Evolutionary conservation across 257 asterid species (phyloP).

Genomic region (Henckelia pumila): DNA sequence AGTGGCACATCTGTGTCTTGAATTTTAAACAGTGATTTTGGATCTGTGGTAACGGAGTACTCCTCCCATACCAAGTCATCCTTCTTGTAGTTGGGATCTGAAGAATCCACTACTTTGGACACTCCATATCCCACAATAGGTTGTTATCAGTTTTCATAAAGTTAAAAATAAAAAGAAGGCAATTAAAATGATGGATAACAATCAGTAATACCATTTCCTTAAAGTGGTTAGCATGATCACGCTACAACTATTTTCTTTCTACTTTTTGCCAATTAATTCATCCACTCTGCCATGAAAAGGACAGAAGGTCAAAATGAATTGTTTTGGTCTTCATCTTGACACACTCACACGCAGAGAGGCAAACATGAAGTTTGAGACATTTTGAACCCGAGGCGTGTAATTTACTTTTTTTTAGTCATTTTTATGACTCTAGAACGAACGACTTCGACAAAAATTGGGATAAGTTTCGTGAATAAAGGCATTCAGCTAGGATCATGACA

Average conservation of each 20-base stretch:
- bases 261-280: not conserved
- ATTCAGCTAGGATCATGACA: too few relatives aligned
- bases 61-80: constrained; percentile 46
- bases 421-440: too few relatives aligned
- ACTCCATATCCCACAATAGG: constrained; percentile 37
- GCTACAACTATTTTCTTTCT: not conserved
- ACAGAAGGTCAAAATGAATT: not conserved
- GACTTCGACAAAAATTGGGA: too few relatives aligned
- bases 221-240: not conserved
- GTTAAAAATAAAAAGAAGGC: not conserved
- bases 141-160: constrained; percentile 3
- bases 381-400: too few relatives aligned
- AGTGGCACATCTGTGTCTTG: constrained; percentile 42
- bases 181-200: not conserved
- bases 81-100: constrained; percentile 31
- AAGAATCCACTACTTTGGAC: constrained; percentile 30
- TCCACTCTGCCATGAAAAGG: not conserved
- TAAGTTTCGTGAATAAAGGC: too few relatives aligned
- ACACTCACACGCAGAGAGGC: not conserved
- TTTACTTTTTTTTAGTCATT: too few relatives aligned
- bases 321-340: not conserved
- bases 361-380: not conserved
- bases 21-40: constrained; percentile 27
- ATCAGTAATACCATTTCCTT: not conserved
- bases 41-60: constrained; percentile 25